Conservation (phyloP, 306 rosid genomes). For the Quercus parvula region DNA sequence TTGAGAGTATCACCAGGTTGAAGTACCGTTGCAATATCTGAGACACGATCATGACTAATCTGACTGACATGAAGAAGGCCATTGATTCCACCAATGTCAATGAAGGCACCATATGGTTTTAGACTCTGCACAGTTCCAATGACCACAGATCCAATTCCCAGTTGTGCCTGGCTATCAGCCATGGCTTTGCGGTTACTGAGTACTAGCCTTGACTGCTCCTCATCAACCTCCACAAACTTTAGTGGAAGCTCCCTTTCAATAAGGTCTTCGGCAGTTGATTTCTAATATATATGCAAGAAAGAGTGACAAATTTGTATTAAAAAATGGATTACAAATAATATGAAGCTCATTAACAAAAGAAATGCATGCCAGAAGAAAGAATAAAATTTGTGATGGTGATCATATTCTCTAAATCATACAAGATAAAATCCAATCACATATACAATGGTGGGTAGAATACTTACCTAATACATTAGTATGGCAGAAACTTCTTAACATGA, state of each 20-base stretch:
- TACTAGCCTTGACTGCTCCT: slow-evolving; percentile 84
- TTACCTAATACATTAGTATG: background rate
- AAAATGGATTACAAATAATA: background rate
- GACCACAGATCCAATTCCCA: slow-evolving; percentile 97
- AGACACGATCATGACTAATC: slow-evolving; percentile 91
- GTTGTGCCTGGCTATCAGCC: slow-evolving; percentile 92
- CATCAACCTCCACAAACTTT: slow-evolving; percentile 96
- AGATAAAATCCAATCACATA: background rate
- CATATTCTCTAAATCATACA: background rate
- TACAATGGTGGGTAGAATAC: background rate
- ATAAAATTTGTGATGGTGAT: background rate
- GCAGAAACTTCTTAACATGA: background rate
- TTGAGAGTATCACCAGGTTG: slow-evolving; percentile 94
- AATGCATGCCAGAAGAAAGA: background rate
- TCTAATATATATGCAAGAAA: slow-evolving; percentile 36
- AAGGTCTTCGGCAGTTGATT: slow-evolving; percentile 82
- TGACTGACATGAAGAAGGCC: slow-evolving; percentile 99
- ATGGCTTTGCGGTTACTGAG: slow-evolving; percentile 97
- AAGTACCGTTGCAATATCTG: slow-evolving; percentile 85
- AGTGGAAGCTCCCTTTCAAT: slow-evolving; percentile 80
- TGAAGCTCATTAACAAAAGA: background rate
- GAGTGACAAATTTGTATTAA: slow-evolving; percentile 5
- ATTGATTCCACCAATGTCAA: slow-evolving; percentile 95
- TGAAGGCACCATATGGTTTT: slow-evolving; percentile 95
- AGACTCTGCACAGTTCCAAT: slow-evolving; percentile 87